Conservation (phyloP, 1,284 basidiomycete species). For the Trichosporon faecale region DNA sequence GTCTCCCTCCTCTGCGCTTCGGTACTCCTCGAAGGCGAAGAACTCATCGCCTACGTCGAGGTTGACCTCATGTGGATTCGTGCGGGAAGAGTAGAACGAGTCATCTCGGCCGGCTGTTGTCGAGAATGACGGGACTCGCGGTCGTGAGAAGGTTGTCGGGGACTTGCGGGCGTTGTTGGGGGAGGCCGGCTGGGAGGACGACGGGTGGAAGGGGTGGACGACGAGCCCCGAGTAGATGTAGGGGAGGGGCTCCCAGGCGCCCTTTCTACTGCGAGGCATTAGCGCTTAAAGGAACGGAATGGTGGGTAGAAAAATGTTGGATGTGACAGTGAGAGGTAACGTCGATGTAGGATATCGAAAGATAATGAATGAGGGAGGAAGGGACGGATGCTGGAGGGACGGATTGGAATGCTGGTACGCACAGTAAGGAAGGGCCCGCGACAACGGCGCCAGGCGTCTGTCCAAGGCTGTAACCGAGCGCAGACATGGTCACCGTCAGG, state of each 20-base stretch:
- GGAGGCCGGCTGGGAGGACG: slow-evolving; percentile 30
- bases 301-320: not conserved
- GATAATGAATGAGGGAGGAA: slow-evolving; percentile 7
- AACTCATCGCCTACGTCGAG: slow-evolving; percentile 82
- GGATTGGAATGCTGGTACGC: not conserved
- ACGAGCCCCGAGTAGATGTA: slow-evolving; percentile 47
- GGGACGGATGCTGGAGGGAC: not conserved
- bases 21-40: slow-evolving; percentile 90
- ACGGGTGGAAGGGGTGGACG: slow-evolving; percentile 43
- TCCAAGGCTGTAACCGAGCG: not conserved
- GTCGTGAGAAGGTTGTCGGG: slow-evolving; percentile 33
- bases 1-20: slow-evolving; percentile 46
- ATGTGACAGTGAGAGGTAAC: slow-evolving; percentile 5
- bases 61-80: slow-evolving; percentile 48
- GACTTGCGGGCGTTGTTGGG: slow-evolving; percentile 14
- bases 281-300: slow-evolving; percentile 4
- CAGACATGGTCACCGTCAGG: slow-evolving; percentile 5
- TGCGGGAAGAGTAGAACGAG: slow-evolving; percentile 22
- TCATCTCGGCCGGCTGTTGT: slow-evolving; percentile 15
- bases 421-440: slow-evolving; percentile 6
- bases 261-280: slow-evolving; percentile 21
- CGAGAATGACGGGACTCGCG: slow-evolving; percentile 22
- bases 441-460: not conserved
- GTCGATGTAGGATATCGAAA: not conserved
- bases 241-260: slow-evolving; percentile 46